Evolutionary conservation across 768 basidiomycete species (phyloP).

Genomic region (Lanmaoa pseudosensibilis): DNA sequence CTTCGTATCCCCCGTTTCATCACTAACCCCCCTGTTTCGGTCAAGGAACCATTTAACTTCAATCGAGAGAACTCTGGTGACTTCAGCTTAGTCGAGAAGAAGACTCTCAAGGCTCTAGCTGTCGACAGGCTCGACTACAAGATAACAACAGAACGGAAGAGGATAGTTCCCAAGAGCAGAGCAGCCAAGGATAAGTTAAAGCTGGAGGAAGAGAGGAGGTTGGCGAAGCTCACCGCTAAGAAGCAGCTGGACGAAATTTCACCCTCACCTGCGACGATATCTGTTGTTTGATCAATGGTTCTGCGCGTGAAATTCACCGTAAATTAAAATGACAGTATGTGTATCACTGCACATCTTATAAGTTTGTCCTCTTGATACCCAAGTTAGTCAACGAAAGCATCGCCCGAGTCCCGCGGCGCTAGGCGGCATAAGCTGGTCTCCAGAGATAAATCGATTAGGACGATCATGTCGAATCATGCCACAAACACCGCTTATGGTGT

Average conservation of each 20-base stretch:
- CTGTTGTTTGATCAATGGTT: background rate
- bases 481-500: background rate
- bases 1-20: constrained; percentile 1
- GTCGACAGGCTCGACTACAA: background rate
- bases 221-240: too few relatives aligned
- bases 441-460: background rate
- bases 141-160: background rate
- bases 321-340: background rate
- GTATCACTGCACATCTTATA: background rate
- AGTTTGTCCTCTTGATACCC: too few relatives aligned
- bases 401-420: too few relatives aligned
- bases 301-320: background rate
- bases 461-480: background rate
- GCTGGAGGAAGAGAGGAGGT: background rate
- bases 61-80: background rate
- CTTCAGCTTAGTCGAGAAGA: background rate
- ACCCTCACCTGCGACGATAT: background rate
- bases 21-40: background rate
- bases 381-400: background rate
- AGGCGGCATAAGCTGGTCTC: background rate
- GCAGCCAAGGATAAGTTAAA: background rate
- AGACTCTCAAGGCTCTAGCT: too few relatives aligned
- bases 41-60: background rate
- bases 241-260: too few relatives aligned
- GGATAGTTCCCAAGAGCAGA: background rate